Conservation (phyloP, 495 filamentous ascomycete species). For the Tuber umbilicatum region DNA sequence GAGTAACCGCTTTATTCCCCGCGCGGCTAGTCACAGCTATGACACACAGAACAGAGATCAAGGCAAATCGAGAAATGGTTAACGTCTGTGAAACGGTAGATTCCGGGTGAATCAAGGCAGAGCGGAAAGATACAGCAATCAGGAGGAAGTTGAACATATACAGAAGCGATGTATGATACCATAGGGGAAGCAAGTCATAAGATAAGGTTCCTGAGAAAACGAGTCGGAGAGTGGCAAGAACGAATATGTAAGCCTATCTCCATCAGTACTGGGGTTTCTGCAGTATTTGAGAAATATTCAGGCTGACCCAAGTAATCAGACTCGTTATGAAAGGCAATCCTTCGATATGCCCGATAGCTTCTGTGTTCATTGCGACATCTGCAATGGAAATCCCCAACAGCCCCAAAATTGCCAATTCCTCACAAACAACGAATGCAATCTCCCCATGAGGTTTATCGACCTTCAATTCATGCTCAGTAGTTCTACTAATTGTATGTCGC, state of each 20-base stretch:
- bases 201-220: conserved; percentile 51
- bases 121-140: conserved; percentile 69
- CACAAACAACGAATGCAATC: conserved; percentile 59
- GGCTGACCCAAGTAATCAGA: conserved; percentile 52
- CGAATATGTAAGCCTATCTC: conserved; percentile 71
- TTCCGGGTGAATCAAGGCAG: conserved; percentile 69
- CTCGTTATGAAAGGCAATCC: conserved; percentile 40
- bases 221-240: conserved; percentile 66
- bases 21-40: conserved; percentile 76
- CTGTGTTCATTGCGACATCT: conserved; percentile 49
- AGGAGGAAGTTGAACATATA: conserved; percentile 81
- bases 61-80: conserved; percentile 61
- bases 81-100: conserved; percentile 57
- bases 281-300: conserved; percentile 44
- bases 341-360: conserved; percentile 53
- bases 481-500: conserved; percentile 55
- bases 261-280: background rate
- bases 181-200: conserved; percentile 60
- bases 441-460: conserved; percentile 72
- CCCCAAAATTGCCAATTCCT: conserved; percentile 66
- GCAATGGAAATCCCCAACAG: conserved; percentile 61
- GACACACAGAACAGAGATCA: conserved; percentile 64
- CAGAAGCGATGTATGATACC: conserved; percentile 88
- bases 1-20: conserved; percentile 79
- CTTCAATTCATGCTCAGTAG: conserved; percentile 60